Conservation (phyloP, 2,329 filamentous ascomycete genomes). For the Lachnellula willkommii region DNA sequence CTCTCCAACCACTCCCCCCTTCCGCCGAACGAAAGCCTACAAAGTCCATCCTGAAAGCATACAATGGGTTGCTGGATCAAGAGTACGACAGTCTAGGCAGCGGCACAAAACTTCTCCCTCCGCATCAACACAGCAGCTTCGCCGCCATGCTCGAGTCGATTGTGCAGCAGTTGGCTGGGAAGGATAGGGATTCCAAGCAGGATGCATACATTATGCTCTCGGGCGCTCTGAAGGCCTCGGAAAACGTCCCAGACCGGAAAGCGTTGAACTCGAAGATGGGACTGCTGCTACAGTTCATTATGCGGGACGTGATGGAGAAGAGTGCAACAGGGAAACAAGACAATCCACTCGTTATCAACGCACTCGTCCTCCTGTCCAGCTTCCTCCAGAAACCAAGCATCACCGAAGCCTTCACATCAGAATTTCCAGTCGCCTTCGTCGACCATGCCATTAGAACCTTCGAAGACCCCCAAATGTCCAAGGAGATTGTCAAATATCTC, state of each 20-base stretch:
- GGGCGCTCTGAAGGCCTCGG: conserved; percentile 71
- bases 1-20: conserved; percentile 20
- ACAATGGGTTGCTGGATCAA: conserved; percentile 31
- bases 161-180: conserved; percentile 71
- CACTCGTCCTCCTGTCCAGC: conserved; percentile 69
- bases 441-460: conserved; percentile 75
- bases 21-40: conserved; percentile 46
- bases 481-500: conserved; percentile 71
- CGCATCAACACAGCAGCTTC: conserved; percentile 49
- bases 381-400: conserved; percentile 73
- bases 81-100: conserved; percentile 9
- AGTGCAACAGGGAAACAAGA: conserved; percentile 53
- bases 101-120: conserved; percentile 19
- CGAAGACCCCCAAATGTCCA: conserved; percentile 62
- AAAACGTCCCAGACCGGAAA: conserved; percentile 70
- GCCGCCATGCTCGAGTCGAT: conserved; percentile 80
- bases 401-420: conserved; percentile 63
- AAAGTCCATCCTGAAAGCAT: conserved; percentile 80
- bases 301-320: conserved; percentile 68
- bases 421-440: conserved; percentile 74
- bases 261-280: conserved; percentile 71
- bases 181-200: conserved; percentile 65
- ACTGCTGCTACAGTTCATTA: conserved; percentile 74
- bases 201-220: conserved; percentile 84
- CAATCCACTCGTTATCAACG: conserved; percentile 67